Evolutionary conservation across 2,329 filamentous ascomycete species (phyloP), one percentile per base, ranked within the genome.

Genomic region (Elsinoe arachidis): DNA sequence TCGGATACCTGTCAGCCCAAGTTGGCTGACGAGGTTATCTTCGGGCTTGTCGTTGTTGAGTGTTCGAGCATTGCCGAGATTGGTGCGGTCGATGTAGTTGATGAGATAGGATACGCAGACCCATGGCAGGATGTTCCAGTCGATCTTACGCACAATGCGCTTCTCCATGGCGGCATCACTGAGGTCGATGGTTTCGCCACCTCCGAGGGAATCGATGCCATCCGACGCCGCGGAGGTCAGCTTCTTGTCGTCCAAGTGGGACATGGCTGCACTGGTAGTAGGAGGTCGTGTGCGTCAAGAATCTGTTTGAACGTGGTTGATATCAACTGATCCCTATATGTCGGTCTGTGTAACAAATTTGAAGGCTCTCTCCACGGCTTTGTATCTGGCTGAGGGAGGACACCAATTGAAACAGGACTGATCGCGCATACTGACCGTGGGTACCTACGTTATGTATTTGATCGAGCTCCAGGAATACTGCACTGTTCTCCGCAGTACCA

Each of bases 61-160:
- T 17, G 53, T 56, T 37, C 44, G 38, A 43, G 57, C 57, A 49
- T 59, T 59, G n/a, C 57, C 57, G 6, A 59, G 51, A 21, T 59
- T 59, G 1, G 44, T 55, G 6, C 57, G 57, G 43, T 56, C 54
- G 3, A 56, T 41, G 33, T 56, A 56, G 41, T 56, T 56, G 41
- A 56, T 56, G 41, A 56, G 41, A 17, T 56, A 56, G n/a, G 38
- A 56, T 2, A 46, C 39, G 15, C 54, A 56, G 23, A 56, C 43
- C 54, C 54, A 56, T 2, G 54, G 54, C 6, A 56, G 41, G 17
- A 56, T 56, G 15, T 56, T 41, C 54, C 54, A 56, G 14, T 56
- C 54, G 19, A 56, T 56, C 19, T 56, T 56, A 11, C 54, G 54
- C 14, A 56, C 54, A n/a, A 56, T 56, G 14, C 54, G 54, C 34